These are phyloP conservation scores for Globisporangium parvum DNA, from an alignment of 352 stramenopile species.

Conservation along the genomic window DNA sequence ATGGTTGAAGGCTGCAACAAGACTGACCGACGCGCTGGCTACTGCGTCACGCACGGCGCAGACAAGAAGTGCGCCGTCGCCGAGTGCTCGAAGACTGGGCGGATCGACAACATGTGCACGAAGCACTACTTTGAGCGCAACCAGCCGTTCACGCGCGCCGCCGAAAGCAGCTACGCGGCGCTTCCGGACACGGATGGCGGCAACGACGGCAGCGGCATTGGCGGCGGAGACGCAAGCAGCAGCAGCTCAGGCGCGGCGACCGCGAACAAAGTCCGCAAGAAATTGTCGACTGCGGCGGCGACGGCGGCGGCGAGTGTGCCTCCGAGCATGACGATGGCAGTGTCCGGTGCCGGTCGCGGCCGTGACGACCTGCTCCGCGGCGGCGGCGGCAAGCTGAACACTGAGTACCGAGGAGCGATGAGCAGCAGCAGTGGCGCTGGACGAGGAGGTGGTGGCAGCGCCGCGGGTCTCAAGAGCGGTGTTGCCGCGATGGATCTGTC, in stretches of 20 bases:
- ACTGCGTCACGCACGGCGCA: constrained; percentile 76
- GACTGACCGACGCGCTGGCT: constrained; percentile 67
- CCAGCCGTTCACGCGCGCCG: constrained; percentile 20
- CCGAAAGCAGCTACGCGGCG: background rate
- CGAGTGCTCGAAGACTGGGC: constrained; percentile 79
- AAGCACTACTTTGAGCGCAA: constrained; percentile 85
- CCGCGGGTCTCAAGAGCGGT: constrained; percentile 8
- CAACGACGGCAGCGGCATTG: constrained; percentile 4
- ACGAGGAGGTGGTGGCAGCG: background rate
- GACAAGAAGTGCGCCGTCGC: constrained; percentile 77
- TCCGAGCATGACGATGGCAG: background rate
- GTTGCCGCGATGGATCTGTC: constrained; percentile 15
- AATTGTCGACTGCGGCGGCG: no score
- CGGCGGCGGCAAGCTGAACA: background rate
- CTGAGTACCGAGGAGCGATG: constrained; percentile 1
- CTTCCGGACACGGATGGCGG: constrained; percentile 1
- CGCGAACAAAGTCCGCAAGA: constrained; percentile 1
- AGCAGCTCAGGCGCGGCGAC: background rate
- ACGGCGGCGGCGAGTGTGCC: background rate
- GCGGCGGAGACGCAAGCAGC: background rate
- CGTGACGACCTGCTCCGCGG: background rate
- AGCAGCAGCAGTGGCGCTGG: background rate
- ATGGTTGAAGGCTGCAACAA: constrained; percentile 85
- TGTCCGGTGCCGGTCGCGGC: background rate
- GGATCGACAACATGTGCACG: constrained; percentile 77